phyloP scores from a whole-genome alignment of 495 filamentous ascomycete species.

The Daldinia caldariorum region DNA sequence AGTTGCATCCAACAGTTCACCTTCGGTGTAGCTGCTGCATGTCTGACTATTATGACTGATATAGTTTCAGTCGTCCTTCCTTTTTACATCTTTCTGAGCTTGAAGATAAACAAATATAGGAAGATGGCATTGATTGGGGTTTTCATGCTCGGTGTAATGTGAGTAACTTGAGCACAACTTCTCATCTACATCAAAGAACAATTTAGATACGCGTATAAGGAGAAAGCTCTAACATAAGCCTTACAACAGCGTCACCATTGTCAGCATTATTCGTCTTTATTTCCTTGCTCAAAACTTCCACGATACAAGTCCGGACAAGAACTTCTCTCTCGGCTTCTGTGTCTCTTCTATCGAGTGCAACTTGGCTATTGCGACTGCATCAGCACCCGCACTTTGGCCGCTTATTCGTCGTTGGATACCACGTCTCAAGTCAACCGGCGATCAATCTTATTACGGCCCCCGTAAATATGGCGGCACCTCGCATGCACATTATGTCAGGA shows the following conservation, averaged over 20 bases:
- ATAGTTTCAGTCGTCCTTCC: conserved; percentile 59
- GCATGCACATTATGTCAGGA: conserved; percentile 35
- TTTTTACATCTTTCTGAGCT: conserved; percentile 56
- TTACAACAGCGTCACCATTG: conserved; percentile 51
- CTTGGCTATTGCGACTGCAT: conserved; percentile 56
- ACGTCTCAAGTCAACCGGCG: conserved; percentile 19
- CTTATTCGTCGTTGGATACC: conserved; percentile 41
- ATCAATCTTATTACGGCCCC: conserved; percentile 26
- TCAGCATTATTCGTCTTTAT: conserved; percentile 48
- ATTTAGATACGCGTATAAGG: neutral
- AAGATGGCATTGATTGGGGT: conserved; percentile 60
- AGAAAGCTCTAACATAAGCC: conserved; percentile 11
- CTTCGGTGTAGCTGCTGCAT: conserved; percentile 58
- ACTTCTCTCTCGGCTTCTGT: conserved; percentile 50
- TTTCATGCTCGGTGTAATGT: conserved; percentile 57
- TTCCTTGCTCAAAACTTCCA: conserved; percentile 38
- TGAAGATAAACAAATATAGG: conserved; percentile 57
- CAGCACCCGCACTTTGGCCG: conserved; percentile 37
- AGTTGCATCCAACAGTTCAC: conserved; percentile 35
- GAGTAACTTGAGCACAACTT: conserved; percentile 33
- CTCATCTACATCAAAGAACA: neutral
- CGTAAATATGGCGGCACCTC: conserved; percentile 30
- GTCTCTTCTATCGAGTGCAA: conserved; percentile 57
- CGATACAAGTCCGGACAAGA: conserved; percentile 31
- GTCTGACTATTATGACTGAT: conserved; percentile 59